Evolutionary conservation across 495 filamentous ascomycete species (phyloP), one percentile per base, ranked within the genome.

Genomic region (Podospora sp.): DNA sequence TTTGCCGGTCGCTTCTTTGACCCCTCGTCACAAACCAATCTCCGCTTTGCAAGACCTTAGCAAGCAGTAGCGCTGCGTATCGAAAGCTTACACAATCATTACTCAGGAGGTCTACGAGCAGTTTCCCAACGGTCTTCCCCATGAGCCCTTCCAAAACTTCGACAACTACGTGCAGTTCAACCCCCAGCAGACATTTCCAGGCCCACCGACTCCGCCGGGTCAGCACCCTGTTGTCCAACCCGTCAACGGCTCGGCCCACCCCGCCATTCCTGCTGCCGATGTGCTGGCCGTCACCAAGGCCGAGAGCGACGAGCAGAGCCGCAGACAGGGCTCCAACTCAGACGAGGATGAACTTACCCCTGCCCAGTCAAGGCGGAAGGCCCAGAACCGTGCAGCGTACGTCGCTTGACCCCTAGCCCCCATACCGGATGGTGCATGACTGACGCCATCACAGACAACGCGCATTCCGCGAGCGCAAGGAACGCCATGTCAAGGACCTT

Each of bases 391-490:
- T 75, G 93, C 94, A 79, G 94, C 94, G 94, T 98, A 90, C 75
- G 92, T 88, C n/a, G 2, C 20, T 22, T 14, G n/a, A 11, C 52
- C 7, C 29, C 29, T 33, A 33, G 12, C 40, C 40, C 40, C 2
- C 40, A 46, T 22, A 6, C 52, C 6, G 52, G 52, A n/a, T 1
- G 0, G 20, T 22, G 16, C 55, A 33, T 58, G 55, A 51, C 60
- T 50, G 21, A 53, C n/a, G 3, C 11, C 58, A 1, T 40, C 25
- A 6, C 29, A 97, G 94, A 35, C 95, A 99, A 82, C 90, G 95
- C 73, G 95, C 95, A 56, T 99, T 97, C 77, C 92, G 95, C 65
- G 95, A 99, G 76, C 91, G 95, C 69, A 99, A 97, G 79, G 95
- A 97, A 75, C 88, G 89, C 52, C 94, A 96, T 72, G 92, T 97